Percentiles rank a stretch among this genome's conserved stretches.
Evolutionary conservation across 108 stramenopile species (phyloP).

Genomic region (Bacterosira constricta): DNA sequence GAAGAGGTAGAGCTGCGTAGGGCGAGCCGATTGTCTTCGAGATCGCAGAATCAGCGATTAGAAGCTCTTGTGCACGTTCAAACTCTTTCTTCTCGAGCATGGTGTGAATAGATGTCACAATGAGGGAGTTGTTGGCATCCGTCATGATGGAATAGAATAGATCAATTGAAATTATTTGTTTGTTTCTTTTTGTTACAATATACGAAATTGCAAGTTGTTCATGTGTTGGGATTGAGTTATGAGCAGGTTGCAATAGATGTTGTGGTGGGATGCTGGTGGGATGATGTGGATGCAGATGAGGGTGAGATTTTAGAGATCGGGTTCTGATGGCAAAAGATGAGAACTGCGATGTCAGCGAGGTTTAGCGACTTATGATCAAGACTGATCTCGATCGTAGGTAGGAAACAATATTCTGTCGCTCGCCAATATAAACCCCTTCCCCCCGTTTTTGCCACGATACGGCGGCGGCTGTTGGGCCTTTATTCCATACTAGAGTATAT

Average conservation of each 20-base stretch:
- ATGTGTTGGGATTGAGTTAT: neutral
- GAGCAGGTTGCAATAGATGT: neutral
- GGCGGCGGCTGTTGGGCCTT: too few relatives aligned
- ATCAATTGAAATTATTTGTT: too few relatives aligned
- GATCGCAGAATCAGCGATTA: slow-evolving; percentile 35
- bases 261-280: neutral
- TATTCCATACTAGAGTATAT: too few relatives aligned
- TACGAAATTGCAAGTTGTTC: too few relatives aligned
- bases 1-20: slow-evolving; percentile 38
- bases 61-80: slow-evolving; percentile 41
- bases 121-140: slow-evolving; percentile 16
- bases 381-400: neutral
- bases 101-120: slow-evolving; percentile 34
- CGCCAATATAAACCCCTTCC: neutral
- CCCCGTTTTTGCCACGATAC: too few relatives aligned
- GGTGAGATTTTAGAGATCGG: too few relatives aligned
- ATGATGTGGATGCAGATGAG: too few relatives aligned
- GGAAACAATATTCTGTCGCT: too few relatives aligned
- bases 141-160: neutral
- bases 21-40: slow-evolving; percentile 36
- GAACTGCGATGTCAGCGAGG: neutral
- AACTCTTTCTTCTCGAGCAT: slow-evolving; percentile 41
- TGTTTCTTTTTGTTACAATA: too few relatives aligned
- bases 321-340: neutral
- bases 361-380: neutral